Conservation (phyloP, 345 rosid genomes). For the Eucalyptus shirleyi region DNA sequence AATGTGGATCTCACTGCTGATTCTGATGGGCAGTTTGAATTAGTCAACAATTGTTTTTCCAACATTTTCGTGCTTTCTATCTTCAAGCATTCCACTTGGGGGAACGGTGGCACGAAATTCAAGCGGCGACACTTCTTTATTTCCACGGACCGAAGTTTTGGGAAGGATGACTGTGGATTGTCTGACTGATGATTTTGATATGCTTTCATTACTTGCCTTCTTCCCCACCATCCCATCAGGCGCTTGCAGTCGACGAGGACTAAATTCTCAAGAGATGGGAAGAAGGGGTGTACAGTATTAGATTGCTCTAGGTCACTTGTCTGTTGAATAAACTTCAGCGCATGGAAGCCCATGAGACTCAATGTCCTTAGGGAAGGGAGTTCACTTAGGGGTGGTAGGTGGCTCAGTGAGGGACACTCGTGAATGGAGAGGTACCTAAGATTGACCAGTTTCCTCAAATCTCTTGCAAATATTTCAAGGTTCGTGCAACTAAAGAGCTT, state of each 20-base stretch:
- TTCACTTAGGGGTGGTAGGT: background rate
- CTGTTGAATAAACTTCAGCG: background rate
- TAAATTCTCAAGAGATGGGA: too few species aligned
- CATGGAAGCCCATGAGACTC: rapidly evolving
- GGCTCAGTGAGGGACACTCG: rapidly evolving
- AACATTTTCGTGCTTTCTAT: background rate
- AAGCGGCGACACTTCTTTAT: background rate
- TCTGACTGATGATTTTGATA: too few species aligned
- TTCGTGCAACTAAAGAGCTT: background rate
- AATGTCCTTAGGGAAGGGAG: background rate
- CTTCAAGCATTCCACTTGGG: background rate
- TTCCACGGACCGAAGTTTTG: too few species aligned
- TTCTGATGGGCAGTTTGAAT: background rate
- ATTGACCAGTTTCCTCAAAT: background rate
- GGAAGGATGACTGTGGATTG: too few species aligned
- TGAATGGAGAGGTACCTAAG: background rate
- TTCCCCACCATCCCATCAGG: too few species aligned
- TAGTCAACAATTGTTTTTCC: background rate
- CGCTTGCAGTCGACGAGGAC: too few species aligned
- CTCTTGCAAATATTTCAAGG: background rate
- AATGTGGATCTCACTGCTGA: background rate
- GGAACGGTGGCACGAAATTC: background rate
- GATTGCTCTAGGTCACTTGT: background rate
- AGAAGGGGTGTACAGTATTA: too few species aligned
- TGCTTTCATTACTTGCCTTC: too few species aligned